These are phyloP conservation scores for Zygnema circumcarinatum DNA, from an alignment of 139 green algal species.

Conservation along the genomic window DNA sequence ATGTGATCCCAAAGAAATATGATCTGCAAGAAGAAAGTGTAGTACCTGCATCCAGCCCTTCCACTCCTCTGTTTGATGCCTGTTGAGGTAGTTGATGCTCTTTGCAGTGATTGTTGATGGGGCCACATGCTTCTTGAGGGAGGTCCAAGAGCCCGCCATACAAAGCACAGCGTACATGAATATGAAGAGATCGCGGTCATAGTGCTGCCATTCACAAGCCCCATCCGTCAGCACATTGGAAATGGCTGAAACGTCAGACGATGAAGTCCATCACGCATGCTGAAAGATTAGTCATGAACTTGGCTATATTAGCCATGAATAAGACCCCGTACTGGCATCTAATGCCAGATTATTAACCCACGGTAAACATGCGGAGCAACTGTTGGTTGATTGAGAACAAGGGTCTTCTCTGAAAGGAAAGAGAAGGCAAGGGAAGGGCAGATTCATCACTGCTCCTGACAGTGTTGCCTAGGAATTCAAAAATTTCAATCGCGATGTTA, in stretches of 20 bases:
- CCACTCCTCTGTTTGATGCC: constrained; percentile 97
- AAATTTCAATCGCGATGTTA: no score
- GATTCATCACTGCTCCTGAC: no score
- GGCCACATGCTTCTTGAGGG: constrained; percentile 59
- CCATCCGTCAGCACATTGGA: background rate
- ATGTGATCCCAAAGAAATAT: no score
- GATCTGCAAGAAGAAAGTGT: no score
- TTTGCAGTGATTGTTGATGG: constrained; percentile 61
- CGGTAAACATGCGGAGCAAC: no score
- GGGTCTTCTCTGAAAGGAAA: no score
- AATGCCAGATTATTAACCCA: no score
- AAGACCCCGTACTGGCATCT: background rate
- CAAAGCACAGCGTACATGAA: constrained; percentile 78
- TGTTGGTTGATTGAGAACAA: no score
- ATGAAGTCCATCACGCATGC: background rate
- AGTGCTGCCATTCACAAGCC: constrained; percentile 60
- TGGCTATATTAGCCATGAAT: no score
- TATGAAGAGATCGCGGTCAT: constrained; percentile 80
- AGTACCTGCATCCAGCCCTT: constrained; percentile 80
- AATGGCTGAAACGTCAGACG: background rate
- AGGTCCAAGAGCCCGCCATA: constrained; percentile 48
- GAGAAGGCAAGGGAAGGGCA: no score
- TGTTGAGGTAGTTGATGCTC: constrained; percentile 79
- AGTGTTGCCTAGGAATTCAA: no score
- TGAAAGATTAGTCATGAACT: background rate